These are phyloP conservation scores for Leccinum disarticulatum DNA, from an alignment of 768 basidiomycete genomes.

Conservation along the genomic window DNA sequence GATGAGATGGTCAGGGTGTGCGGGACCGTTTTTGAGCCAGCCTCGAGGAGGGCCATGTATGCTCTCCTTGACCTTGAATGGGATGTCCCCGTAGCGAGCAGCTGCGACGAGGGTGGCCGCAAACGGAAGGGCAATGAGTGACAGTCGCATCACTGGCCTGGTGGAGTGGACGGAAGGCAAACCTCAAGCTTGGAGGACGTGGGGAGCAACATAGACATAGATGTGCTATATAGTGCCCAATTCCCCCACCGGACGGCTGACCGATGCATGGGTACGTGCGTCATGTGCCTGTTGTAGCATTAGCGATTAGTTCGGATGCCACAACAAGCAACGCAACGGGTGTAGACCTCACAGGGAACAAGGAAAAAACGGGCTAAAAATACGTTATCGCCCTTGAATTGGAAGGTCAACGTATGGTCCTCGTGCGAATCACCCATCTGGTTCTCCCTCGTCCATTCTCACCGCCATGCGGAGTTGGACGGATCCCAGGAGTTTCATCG, in stretches of 20 bases:
- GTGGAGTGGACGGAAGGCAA: neutral
- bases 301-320: neutral
- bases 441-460: neutral
- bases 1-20: conserved; percentile 47
- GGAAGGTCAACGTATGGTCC: neutral
- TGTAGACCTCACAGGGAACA: neutral
- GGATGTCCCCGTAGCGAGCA: conserved; percentile 7
- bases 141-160: conserved; percentile 11
- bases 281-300: neutral
- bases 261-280: neutral
- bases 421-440: neutral
- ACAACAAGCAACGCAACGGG: too few relatives aligned
- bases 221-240: conserved; percentile 10
- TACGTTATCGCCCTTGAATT: conserved; percentile 1
- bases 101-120: conserved; percentile 14
- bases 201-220: neutral
- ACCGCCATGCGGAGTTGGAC: neutral
- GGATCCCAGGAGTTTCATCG: neutral
- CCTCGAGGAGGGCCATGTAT: conserved; percentile 44
- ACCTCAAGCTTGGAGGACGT: neutral
- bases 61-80: conserved; percentile 48
- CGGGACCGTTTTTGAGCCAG: conserved; percentile 46
- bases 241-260: neutral
- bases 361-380: neutral
- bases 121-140: conserved; percentile 14